Base-by-base conservation (phyloP, 768 basidiomycete species). In the Leccinum subtestaceum region DNA sequence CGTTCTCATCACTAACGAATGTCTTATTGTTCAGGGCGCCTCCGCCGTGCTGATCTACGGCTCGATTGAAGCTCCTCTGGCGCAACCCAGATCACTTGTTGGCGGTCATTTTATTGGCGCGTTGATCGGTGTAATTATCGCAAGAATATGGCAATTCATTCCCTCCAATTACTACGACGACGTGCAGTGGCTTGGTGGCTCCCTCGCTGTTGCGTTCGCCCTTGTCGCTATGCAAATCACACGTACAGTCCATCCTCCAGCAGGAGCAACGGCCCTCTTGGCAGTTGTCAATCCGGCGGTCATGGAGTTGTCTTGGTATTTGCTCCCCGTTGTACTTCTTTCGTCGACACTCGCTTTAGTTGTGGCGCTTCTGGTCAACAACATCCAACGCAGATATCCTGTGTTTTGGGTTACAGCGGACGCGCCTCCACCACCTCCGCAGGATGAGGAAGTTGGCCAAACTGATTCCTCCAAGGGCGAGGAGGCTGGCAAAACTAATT, bases 21-120 rank as follows among this genome's bases (percentile, higher is more conserved):
- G 8, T 55, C 34, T 0, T 29, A 0, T 40, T 19, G 6, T 38
- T 32, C 64, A 84, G 84, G 83, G 80, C 21, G 82, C 82, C 17
- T 80, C 80, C 6, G 83, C 84, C 6, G 79, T 84, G 6, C 72
- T 85, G 47, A 76, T 81, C 31, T 84, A 83, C 58, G 82, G 81
- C 15, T 75, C 78, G 3, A 76, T 84, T 47, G 81, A 85, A 13
- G 72, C 76, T 5, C 82, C 83, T 8, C 66, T 84, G 40, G 80
- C 81, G 0, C 83, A 85, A 67, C 83, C 84, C 12, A 77, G 82
- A 19, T 70, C 78, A 1, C 72, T 84, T 5, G 46, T 85, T 43
- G 77, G 78, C 3, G 83, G 84, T 0, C 83, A 65, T 31, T 60
- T 68, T 34, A 51, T 67, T 23, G 61, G 81, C 6, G 80, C 81